Evolutionary conservation across 75 land plant genomes (phyloP).

Genomic region (Ceratopteris richardii): DNA sequence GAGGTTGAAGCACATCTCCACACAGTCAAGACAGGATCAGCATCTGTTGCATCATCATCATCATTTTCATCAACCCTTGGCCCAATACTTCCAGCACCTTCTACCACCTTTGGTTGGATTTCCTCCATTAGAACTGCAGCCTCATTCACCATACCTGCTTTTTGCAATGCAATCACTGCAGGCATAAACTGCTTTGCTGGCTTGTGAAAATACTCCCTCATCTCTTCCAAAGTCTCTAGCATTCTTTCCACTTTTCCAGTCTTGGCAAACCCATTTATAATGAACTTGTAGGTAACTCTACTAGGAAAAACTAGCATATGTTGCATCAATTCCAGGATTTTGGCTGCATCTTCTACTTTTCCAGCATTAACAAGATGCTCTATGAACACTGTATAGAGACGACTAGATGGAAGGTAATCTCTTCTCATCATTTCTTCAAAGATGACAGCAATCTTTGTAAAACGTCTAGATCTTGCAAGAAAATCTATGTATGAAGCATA

Average conservation of each 20-base stretch:
- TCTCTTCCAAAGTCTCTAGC: background rate
- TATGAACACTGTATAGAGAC: background rate
- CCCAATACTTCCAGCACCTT: background rate
- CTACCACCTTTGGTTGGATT: background rate
- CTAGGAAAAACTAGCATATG: background rate
- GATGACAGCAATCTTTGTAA: background rate
- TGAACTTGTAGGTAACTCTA: background rate
- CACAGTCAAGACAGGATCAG: background rate
- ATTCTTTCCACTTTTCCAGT: background rate
- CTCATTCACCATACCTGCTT: background rate
- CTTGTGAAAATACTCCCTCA: background rate
- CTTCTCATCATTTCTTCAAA: background rate
- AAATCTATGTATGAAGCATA: slow-evolving; percentile 1
- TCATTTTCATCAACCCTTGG: background rate
- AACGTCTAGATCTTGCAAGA: background rate
- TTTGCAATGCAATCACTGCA: slow-evolving; percentile 1
- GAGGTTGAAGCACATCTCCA: background rate
- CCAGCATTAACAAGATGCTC: slow-evolving; percentile 2
- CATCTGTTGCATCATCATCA: background rate
- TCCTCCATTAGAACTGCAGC: background rate
- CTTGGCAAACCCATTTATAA: slow-evolving; percentile 1
- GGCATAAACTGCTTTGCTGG: slow-evolving; percentile 3
- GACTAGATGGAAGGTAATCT: background rate
- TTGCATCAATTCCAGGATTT: slow-evolving; percentile 2
- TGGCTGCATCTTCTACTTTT: background rate